A percentile compares a stretch with the other conserved stretches of the same genome.
phyloP scores from a whole-genome alignment of 2,329 filamentous ascomycete genomes.

The Hypoxylon sp. region DNA sequence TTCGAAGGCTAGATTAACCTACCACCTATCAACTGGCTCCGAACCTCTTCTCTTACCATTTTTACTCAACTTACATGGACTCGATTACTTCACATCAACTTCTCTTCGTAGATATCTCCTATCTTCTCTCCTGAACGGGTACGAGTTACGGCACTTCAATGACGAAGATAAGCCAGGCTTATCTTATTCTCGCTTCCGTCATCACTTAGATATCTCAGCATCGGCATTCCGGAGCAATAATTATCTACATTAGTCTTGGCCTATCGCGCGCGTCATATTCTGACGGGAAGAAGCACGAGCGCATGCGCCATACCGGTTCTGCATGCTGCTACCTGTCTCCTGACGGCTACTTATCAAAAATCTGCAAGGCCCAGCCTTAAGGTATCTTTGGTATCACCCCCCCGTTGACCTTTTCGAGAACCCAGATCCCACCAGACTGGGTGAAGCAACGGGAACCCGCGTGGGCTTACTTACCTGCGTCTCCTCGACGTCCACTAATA shows the following conservation, averaged over 20 bases:
- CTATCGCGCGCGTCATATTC: slow-evolving; percentile 30
- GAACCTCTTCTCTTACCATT: slow-evolving; percentile 1
- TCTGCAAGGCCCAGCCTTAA: slow-evolving; percentile 35
- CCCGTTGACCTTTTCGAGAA: slow-evolving; percentile 26
- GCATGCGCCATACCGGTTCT: slow-evolving; percentile 35
- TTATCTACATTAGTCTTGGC: slow-evolving; percentile 25
- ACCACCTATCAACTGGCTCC: slow-evolving; percentile 2
- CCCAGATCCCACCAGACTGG: slow-evolving; percentile 36
- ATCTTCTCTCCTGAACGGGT: slow-evolving; percentile 30
- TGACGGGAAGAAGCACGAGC: slow-evolving; percentile 35
- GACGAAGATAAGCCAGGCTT: slow-evolving; percentile 69
- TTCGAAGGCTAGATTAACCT: slow-evolving; percentile 9
- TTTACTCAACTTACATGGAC: slow-evolving; percentile 26
- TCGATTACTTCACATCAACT: slow-evolving; percentile 32
- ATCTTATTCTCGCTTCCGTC: slow-evolving; percentile 67
- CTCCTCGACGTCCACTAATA: slow-evolving; percentile 35
- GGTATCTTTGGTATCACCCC: slow-evolving; percentile 33
- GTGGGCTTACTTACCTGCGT: slow-evolving; percentile 31
- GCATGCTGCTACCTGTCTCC: slow-evolving; percentile 29
- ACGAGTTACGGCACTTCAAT: slow-evolving; percentile 56
- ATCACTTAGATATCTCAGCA: slow-evolving; percentile 58
- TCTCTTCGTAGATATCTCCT: slow-evolving; percentile 36
- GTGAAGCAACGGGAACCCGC: slow-evolving; percentile 37
- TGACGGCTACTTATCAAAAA: slow-evolving; percentile 34
- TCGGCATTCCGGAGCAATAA: slow-evolving; percentile 36